phyloP scores from a whole-genome alignment of 768 basidiomycete genomes.

The Amanita fuliginea region DNA sequence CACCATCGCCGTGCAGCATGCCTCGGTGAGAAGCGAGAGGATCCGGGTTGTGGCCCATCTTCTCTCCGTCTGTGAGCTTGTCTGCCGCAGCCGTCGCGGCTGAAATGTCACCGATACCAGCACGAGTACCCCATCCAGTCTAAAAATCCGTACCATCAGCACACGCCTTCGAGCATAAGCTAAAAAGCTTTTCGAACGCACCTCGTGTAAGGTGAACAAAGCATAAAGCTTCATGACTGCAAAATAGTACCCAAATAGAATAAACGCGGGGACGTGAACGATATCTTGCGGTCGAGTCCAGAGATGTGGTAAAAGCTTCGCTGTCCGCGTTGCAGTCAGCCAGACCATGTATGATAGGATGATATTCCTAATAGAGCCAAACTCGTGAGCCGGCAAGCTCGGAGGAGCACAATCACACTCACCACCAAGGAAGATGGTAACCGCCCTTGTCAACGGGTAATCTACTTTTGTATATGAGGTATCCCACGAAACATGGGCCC shows the following conservation, averaged over 20 bases:
- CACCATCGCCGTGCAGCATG: conserved; percentile 9
- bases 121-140: conserved; percentile 95
- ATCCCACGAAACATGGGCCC: conserved; percentile 70
- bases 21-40: not conserved
- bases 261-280: conserved; percentile 78
- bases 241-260: conserved; percentile 89
- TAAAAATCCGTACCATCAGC: conserved; percentile 15
- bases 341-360: conserved; percentile 56
- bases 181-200: conserved; percentile 17
- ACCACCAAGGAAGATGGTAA: conserved; percentile 80
- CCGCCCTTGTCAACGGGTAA: conserved; percentile 55
- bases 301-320: conserved; percentile 76
- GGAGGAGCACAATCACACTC: conserved; percentile 15
- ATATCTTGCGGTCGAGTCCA: conserved; percentile 69
- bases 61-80: conserved; percentile 22
- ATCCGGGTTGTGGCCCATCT: conserved; percentile 11
- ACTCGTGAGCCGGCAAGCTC: not conserved
- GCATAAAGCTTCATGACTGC: conserved; percentile 93
- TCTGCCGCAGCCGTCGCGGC: conserved; percentile 66
- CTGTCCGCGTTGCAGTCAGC: conserved; percentile 61
- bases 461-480: conserved; percentile 72
- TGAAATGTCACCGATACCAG: conserved; percentile 79
- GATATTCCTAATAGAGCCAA: conserved; percentile 43
- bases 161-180: not conserved
- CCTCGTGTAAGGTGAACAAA: conserved; percentile 82